A percentile compares a stretch with the other conserved stretches of the same genome.
These are phyloP conservation scores for Chalciporus sp. DNA, from an alignment of 1,284 basidiomycete genomes.

Conservation along the genomic window DNA sequence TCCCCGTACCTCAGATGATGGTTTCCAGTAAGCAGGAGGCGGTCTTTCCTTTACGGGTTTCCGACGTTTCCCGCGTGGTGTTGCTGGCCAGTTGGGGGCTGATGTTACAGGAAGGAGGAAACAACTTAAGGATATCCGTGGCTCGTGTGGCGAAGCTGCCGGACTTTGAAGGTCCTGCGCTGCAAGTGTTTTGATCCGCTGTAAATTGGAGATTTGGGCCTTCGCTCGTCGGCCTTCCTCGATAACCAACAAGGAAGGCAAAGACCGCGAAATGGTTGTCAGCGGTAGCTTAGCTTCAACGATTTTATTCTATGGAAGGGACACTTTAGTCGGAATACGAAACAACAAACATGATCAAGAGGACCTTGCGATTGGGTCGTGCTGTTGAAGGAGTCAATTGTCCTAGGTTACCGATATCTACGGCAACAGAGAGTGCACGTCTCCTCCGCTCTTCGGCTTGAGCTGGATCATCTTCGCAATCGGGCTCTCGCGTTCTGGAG, in stretches of 20 bases:
- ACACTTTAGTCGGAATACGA: neutral
- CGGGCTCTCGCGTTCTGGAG: slow-evolving; percentile 45
- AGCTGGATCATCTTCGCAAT: slow-evolving; percentile 44
- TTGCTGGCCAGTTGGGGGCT: neutral
- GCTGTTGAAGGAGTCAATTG: slow-evolving; percentile 13
- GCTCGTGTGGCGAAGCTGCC: slow-evolving; percentile 28
- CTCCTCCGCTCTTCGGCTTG: slow-evolving; percentile 42
- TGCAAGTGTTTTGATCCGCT: neutral
- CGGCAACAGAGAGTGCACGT: slow-evolving; percentile 39
- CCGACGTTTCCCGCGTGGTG: slow-evolving; percentile 11
- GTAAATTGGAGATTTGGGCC: neutral
- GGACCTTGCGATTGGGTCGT: slow-evolving; percentile 18
- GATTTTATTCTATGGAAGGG: slow-evolving; percentile 9
- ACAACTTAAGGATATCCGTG: slow-evolving; percentile 13
- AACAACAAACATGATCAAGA: neutral
- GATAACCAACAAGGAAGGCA: slow-evolving; percentile 24
- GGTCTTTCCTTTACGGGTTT: slow-evolving; percentile 21
- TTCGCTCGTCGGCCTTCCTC: slow-evolving; percentile 19
- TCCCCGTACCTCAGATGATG: slow-evolving; percentile 20
- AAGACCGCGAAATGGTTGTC: neutral
- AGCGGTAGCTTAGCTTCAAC: slow-evolving; percentile 14
- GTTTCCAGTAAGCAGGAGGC: slow-evolving; percentile 31
- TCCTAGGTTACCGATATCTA: slow-evolving; percentile 33
- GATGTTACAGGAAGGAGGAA: slow-evolving; percentile 23
- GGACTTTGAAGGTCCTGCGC: neutral